Evolutionary conservation across 768 basidiomycete genomes (phyloP).

Genomic region (Leccinum incarnatum): DNA sequence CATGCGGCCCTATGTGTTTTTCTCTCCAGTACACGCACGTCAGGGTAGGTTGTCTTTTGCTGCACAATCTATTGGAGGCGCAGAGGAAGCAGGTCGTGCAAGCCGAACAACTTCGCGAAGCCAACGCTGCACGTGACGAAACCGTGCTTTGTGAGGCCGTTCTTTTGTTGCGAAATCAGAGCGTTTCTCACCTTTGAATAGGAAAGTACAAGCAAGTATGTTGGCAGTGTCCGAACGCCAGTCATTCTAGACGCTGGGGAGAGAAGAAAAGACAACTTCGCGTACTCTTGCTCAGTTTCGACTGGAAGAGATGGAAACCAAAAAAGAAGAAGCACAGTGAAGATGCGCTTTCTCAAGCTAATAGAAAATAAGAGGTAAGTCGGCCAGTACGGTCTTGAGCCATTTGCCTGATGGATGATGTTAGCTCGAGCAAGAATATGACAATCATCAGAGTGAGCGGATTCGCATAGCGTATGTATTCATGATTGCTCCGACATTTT

Average conservation of each 20-base stretch:
- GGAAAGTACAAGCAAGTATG: constrained; percentile 76
- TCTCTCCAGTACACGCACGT: no score
- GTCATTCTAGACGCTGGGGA: constrained; percentile 69
- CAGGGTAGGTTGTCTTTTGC: no score
- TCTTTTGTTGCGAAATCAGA: background rate
- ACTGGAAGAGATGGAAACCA: constrained; percentile 61
- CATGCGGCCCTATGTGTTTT: background rate
- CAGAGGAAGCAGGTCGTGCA: no score
- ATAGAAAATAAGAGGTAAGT: constrained; percentile 57
- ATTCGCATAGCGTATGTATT: constrained; percentile 65
- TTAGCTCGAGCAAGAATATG: constrained; percentile 74
- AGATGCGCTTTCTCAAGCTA: constrained; percentile 48
- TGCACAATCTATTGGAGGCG: no score
- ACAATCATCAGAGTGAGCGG: constrained; percentile 83
- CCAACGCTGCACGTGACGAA: no score
- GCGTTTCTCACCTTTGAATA: constrained; percentile 29
- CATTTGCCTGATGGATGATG: background rate
- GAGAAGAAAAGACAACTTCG: constrained; percentile 75
- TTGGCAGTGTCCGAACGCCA: constrained; percentile 88
- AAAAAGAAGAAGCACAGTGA: constrained; percentile 50
- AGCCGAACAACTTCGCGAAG: no score
- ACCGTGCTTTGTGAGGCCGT: constrained; percentile 38
- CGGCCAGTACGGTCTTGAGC: no score
- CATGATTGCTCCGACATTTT: background rate
- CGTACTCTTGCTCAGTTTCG: constrained; percentile 67